Evolutionary conservation across 2,329 filamentous ascomycete species (phyloP).

Genomic region (Dactylella cylindrospora): DNA sequence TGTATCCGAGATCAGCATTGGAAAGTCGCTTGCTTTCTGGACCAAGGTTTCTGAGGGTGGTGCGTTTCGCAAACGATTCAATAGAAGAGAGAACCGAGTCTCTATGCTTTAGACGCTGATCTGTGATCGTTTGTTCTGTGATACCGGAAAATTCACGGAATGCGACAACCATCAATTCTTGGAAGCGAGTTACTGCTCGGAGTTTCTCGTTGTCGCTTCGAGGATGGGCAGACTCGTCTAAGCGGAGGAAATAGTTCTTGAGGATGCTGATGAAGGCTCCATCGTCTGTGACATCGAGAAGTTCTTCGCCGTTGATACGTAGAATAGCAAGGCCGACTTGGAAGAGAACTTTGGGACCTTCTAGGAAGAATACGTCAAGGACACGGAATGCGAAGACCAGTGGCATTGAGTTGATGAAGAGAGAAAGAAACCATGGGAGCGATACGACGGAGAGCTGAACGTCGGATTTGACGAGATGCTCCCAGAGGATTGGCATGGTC

Average conservation of each 20-base stretch:
- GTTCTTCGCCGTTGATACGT: slow-evolving; percentile 92
- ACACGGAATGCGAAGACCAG: slow-evolving; percentile 96
- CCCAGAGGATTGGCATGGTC: slow-evolving; percentile 98
- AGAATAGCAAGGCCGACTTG: slow-evolving; percentile 96
- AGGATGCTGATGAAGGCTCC: slow-evolving; percentile 95
- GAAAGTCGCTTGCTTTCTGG: slow-evolving; percentile 91
- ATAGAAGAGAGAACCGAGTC: slow-evolving; percentile 92
- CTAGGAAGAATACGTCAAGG: slow-evolving; percentile 95
- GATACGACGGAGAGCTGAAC: slow-evolving; percentile 97
- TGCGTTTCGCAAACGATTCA: slow-evolving; percentile 94
- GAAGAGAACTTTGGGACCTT: slow-evolving; percentile 95
- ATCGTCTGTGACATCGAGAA: slow-evolving; percentile 89
- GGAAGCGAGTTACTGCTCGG: slow-evolving; percentile 89
- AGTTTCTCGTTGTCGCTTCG: slow-evolving; percentile 94
- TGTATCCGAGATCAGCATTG: slow-evolving; percentile 78
- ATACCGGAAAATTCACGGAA: slow-evolving; percentile 98
- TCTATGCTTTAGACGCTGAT: slow-evolving; percentile 88
- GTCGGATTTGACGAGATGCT: slow-evolving; percentile 94
- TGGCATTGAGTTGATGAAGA: slow-evolving; percentile 99
- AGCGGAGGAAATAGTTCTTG: slow-evolving; percentile 87
- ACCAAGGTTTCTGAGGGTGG: slow-evolving; percentile 90
- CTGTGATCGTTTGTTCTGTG: slow-evolving; percentile 87
- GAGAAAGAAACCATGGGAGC: slow-evolving; percentile 92
- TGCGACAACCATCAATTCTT: slow-evolving; percentile 97
- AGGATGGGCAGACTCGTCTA: slow-evolving; percentile 94